Conservation (phyloP, 495 filamentous ascomycete genomes). For the Bathelium albidoporum region DNA sequence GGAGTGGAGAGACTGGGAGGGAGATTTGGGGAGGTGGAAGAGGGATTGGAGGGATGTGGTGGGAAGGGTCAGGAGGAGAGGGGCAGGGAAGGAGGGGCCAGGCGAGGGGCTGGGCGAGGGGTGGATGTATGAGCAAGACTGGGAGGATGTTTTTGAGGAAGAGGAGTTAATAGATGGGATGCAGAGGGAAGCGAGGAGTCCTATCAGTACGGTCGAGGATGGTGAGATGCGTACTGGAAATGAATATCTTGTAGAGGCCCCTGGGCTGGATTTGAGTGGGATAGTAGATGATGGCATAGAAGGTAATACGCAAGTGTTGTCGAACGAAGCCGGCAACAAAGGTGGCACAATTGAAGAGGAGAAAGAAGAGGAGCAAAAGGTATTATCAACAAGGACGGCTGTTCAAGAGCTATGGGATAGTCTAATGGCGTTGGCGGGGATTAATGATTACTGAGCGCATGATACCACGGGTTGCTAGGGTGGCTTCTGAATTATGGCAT, state of each 20-base stretch:
- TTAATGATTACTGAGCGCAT: conserved; percentile 5
- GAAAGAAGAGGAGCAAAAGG: background rate
- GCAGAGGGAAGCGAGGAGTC: background rate
- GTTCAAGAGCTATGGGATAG: conserved; percentile 21
- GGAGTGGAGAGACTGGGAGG: conserved; percentile 6
- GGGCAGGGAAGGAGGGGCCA: background rate
- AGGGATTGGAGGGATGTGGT: conserved; percentile 15
- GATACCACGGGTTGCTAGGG: background rate
- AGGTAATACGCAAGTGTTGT: background rate
- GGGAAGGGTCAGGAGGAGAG: conserved; percentile 1
- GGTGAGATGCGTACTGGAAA: background rate
- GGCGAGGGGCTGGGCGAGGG: background rate
- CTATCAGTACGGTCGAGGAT: background rate
- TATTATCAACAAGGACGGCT: conserved; percentile 12
- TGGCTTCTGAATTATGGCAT: background rate
- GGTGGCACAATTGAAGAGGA: conserved; percentile 36
- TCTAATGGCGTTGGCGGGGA: conserved; percentile 16
- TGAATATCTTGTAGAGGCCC: background rate
- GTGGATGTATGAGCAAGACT: background rate
- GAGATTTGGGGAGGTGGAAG: conserved; percentile 12
- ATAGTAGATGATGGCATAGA: background rate
- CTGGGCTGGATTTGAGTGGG: background rate
- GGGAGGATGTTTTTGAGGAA: conserved; percentile 6
- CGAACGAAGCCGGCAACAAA: conserved; percentile 54
- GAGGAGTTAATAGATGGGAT: conserved; percentile 8